Conservation (phyloP, 2,329 filamentous ascomycete genomes). For the Bisporella sp. region DNA sequence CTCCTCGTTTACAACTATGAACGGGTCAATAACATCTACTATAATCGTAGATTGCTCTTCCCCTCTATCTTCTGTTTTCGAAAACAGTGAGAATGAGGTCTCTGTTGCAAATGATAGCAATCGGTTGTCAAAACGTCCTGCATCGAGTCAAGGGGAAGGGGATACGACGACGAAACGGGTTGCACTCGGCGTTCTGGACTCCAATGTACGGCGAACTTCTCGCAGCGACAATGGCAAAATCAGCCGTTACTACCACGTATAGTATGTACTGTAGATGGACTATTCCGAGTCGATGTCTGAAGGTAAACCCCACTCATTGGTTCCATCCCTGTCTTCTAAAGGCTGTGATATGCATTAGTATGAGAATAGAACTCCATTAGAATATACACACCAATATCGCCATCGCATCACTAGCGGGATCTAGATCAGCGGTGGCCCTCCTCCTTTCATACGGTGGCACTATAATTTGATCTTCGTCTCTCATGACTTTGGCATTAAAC, state of each 20-base stretch:
- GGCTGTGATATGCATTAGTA: constrained; percentile 5
- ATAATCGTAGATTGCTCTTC: neutral
- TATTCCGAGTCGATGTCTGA: constrained; percentile 4
- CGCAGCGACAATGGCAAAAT: neutral
- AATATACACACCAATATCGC: constrained; percentile 4
- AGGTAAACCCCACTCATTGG: constrained; percentile 3
- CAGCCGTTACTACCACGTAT: neutral
- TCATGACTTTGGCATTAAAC: constrained; percentile 1
- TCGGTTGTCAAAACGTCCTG: constrained; percentile 1
- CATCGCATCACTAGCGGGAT: constrained; percentile 2
- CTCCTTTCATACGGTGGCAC: constrained; percentile 1
- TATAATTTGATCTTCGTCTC: constrained; percentile 3
- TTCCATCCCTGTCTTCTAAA: constrained; percentile 3
- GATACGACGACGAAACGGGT: neutral
- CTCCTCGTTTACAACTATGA: neutral
- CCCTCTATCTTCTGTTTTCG: neutral
- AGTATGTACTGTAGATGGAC: neutral
- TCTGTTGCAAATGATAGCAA: neutral
- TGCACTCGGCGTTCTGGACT: constrained; percentile 2
- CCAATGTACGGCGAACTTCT: neutral
- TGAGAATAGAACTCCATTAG: constrained; percentile 4
- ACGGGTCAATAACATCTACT: neutral
- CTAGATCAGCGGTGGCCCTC: constrained; percentile 2
- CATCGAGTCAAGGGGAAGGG: constrained; percentile 1
- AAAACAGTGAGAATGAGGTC: neutral